Evolutionary conservation across 768 basidiomycete species (phyloP), one percentile per base, ranked within the genome.

Genomic region (Tubosaeta sp.): DNA sequence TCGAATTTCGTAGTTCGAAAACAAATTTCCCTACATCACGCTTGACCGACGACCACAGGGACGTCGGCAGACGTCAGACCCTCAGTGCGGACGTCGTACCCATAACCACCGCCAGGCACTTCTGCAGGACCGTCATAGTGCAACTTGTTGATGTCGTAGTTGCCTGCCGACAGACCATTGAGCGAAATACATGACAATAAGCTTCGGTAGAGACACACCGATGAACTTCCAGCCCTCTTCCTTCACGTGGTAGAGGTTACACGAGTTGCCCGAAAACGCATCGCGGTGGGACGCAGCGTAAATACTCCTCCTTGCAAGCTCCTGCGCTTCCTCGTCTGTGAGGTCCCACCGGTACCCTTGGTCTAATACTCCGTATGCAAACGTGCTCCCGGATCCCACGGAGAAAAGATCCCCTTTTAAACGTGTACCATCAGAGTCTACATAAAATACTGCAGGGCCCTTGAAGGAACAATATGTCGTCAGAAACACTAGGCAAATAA

Each of bases 321-420:
- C 96, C 65, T 92, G 88, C 2, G 96, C 96, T 55, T 96, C 95
- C 54, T 85, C 93, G 51, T 90, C 92, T 19, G 85, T 81, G 53
- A 99, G 72, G 64, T 98, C 94, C 90, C 90, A 98, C 53, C 75
- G 82, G 67, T 94, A 94, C 12, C 88, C 94, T 71, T 96, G 94
- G 70, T 98, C 96, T 43, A 96, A 78, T 2, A 98, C 92, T 78
- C 96, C 95, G 63, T 98, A 98, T n/a, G 96, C 96, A 60, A 94
- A 96, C 7, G 96, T 97, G 67, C 90, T 92, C 62, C 96, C 96
- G 4, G 95, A 97, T 25, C 96, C 96, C 31, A 99, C 96, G 6
- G 94, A 96, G 76, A 99, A 99, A n/a, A 98, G 70, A 69, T 99
- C 85, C 45, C 96, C 96, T 67, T 94, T 95, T 44, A 98, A 76